Evolutionary conservation across 495 filamentous ascomycete genomes (phyloP).

Genomic region (Aspergillus leporis): DNA sequence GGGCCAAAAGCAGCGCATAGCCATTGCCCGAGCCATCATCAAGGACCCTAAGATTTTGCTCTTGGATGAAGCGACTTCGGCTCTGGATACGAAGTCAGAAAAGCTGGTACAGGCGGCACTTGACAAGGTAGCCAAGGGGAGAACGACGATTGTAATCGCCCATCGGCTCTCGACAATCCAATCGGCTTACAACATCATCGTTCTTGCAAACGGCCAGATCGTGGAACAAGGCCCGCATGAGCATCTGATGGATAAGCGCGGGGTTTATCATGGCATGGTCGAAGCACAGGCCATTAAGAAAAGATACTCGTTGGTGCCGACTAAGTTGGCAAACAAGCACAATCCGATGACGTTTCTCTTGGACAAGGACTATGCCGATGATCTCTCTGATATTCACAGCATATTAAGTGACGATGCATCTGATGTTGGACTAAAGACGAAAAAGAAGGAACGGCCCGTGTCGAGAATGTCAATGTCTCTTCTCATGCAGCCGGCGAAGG

Average conservation of each 20-base stretch:
- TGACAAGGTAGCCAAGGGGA: constrained; percentile 77
- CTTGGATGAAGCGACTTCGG: constrained; percentile 93
- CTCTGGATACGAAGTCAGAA: constrained; percentile 91
- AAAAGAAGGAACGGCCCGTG: constrained; percentile 5
- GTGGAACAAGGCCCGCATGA: constrained; percentile 85
- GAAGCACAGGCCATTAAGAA: constrained; percentile 76
- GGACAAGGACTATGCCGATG: constrained; percentile 17
- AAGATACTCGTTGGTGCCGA: constrained; percentile 14
- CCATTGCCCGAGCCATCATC: constrained; percentile 84
- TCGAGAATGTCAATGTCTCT: constrained; percentile 9
- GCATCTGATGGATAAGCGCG: constrained; percentile 57
- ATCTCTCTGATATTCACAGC: not conserved
- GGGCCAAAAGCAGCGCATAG: constrained; percentile 95
- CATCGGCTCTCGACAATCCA: constrained; percentile 93
- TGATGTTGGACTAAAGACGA: constrained; percentile 9
- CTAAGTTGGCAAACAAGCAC: not conserved
- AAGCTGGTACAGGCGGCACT: constrained; percentile 91
- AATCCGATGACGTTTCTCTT: constrained; percentile 14
- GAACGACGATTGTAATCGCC: constrained; percentile 94
- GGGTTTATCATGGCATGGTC: constrained; percentile 74
- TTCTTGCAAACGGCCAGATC: constrained; percentile 82
- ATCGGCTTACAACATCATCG: constrained; percentile 91
- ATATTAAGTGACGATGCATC: constrained; percentile 14
- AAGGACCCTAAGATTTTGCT: constrained; percentile 91
- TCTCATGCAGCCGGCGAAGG: constrained; percentile 21